These are phyloP conservation scores for Cryptomeria japonica DNA, from an alignment of 75 land plant genomes.

Conservation along the genomic window DNA sequence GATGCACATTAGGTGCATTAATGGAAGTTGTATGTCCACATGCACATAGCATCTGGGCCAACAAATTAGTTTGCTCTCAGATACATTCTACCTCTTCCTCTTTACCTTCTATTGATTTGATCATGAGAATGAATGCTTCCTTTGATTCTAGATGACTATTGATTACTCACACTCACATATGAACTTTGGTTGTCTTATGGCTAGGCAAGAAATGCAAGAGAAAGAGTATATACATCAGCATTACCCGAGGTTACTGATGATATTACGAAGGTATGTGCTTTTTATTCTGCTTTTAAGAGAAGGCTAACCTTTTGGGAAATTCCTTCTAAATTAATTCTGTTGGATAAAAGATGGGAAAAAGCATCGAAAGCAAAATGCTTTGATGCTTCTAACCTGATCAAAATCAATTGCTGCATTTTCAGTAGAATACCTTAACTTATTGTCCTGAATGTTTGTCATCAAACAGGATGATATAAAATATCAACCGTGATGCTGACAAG, in stretches of 20 bases:
- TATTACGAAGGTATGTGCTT: too few relatives aligned
- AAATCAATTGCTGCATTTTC: too few relatives aligned
- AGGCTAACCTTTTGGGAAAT: too few relatives aligned
- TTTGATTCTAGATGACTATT: not conserved
- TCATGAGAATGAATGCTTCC: not conserved
- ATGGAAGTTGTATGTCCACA: not conserved
- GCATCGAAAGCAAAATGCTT: not conserved
- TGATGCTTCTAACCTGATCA: too few relatives aligned
- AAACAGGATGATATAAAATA: too few relatives aligned
- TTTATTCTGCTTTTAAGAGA: too few relatives aligned
- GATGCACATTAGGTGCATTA: not conserved
- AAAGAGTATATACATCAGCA: constrained; percentile 5
- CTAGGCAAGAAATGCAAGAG: constrained; percentile 6
- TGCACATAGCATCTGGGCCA: not conserved
- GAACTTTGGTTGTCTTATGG: constrained; percentile 1
- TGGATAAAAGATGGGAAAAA: too few relatives aligned
- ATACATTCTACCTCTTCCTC: not conserved
- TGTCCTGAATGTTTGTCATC: too few relatives aligned
- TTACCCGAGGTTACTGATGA: not conserved
- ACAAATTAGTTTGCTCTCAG: not conserved
- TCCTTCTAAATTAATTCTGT: not conserved
- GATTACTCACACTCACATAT: not conserved
- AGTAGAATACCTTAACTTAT: too few relatives aligned
- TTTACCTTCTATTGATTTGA: constrained; percentile 1
- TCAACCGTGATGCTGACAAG: too few relatives aligned